These are phyloP conservation scores for Claviceps citrina DNA, from an alignment of 2,329 filamentous ascomycete species.

Conservation along the genomic window DNA sequence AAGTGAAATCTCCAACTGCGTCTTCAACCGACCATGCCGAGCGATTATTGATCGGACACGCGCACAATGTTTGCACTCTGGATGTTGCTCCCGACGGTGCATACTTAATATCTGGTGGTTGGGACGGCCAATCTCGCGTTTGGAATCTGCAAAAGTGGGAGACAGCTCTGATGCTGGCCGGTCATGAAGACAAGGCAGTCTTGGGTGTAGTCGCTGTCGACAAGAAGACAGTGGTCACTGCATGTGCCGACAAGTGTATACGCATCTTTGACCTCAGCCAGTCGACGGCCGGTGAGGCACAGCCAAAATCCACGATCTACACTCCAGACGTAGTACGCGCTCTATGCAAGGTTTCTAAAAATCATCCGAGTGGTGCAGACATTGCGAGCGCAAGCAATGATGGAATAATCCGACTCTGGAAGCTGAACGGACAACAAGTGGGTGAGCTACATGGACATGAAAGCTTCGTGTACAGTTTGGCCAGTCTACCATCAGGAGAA, in stretches of 20 bases:
- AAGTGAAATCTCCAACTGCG: slow-evolving; percentile 61
- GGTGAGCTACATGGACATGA: slow-evolving; percentile 76
- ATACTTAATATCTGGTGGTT: slow-evolving; percentile 78
- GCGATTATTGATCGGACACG: slow-evolving; percentile 71
- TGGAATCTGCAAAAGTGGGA: slow-evolving; percentile 86
- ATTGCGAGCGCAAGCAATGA: slow-evolving; percentile 94
- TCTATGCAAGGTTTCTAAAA: slow-evolving; percentile 62
- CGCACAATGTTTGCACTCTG: slow-evolving; percentile 74
- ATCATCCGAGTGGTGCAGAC: slow-evolving; percentile 70
- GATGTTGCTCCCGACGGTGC: slow-evolving; percentile 59
- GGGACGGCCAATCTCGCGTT: slow-evolving; percentile 77
- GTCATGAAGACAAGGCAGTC: slow-evolving; percentile 61
- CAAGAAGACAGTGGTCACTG: slow-evolving; percentile 69
- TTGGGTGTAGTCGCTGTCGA: slow-evolving; percentile 87
- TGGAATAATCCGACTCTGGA: slow-evolving; percentile 77
- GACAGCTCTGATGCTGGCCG: slow-evolving; percentile 51
- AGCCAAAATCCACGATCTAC: slow-evolving; percentile 38
- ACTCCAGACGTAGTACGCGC: slow-evolving; percentile 76
- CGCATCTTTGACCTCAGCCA: slow-evolving; percentile 63
- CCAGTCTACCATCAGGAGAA: slow-evolving; percentile 65
- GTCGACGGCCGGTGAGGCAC: slow-evolving; percentile 37
- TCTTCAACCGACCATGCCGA: slow-evolving; percentile 62
- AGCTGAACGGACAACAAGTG: slow-evolving; percentile 58
- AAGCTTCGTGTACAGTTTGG: slow-evolving; percentile 83
- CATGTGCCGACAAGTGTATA: slow-evolving; percentile 78